Conservation (phyloP, 140 eudicot species). For the Erigeron philadelphicus region DNA sequence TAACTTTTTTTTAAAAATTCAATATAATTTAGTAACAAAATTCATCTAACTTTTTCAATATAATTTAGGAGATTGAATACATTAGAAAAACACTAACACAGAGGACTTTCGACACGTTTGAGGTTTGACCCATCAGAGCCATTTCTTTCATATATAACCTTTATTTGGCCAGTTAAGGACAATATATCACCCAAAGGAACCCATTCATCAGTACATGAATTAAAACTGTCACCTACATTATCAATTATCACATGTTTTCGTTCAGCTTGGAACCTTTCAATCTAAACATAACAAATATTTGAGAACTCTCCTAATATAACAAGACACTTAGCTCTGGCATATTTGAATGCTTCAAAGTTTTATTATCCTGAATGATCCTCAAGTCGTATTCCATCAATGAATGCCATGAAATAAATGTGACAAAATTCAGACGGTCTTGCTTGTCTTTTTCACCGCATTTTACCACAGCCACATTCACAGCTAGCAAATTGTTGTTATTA, state of each 20-base stretch:
- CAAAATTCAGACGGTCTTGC: constrained; percentile 10
- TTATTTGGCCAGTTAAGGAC: too few species aligned
- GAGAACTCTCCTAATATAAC: background rate
- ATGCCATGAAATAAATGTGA: constrained; percentile 13
- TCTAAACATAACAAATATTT: constrained; percentile 5
- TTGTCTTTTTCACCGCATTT: constrained; percentile 1
- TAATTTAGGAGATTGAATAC: too few species aligned
- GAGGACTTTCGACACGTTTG: too few species aligned
- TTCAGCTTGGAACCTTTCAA: constrained; percentile 15
- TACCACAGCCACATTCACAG: constrained; percentile 10
- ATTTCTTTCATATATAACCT: too few species aligned
- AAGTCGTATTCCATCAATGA: background rate
- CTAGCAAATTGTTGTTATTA: constrained; percentile 13
- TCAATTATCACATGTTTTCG: background rate
- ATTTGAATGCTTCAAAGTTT: constrained; percentile 2
- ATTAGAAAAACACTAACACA: too few species aligned
- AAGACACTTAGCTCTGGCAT: background rate
- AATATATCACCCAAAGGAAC: too few species aligned
- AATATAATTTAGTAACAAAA: too few species aligned
- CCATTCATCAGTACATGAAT: too few species aligned
- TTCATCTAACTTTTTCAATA: too few species aligned
- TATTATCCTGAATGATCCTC: constrained; percentile 10
- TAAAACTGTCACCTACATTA: background rate
- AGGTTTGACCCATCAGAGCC: too few species aligned
- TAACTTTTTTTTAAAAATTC: too few species aligned